phyloP scores from a whole-genome alignment of 768 basidiomycete genomes.

The Trametes punicea region DNA sequence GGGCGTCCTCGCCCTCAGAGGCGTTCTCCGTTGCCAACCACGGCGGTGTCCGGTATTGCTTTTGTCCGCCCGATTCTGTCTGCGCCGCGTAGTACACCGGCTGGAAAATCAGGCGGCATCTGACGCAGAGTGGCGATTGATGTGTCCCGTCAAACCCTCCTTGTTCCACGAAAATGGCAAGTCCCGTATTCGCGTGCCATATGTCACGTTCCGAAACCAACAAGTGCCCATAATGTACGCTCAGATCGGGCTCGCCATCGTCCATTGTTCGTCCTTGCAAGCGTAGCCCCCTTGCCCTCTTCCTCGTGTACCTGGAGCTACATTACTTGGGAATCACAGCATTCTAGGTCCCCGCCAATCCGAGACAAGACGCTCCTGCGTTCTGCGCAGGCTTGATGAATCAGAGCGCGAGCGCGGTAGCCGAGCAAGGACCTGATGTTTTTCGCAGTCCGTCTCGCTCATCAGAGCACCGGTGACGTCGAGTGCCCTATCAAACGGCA shows the following conservation, averaged over 20 bases:
- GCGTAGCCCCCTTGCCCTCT: not conserved
- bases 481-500: not conserved
- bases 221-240: slow-evolving; percentile 10
- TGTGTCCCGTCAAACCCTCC: not conserved
- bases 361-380: not conserved
- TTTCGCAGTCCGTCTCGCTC: not conserved
- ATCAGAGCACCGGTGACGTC: slow-evolving; percentile 12
- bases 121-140: not conserved
- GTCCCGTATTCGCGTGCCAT: not conserved
- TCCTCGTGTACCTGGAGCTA: not conserved
- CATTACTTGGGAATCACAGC: no score
- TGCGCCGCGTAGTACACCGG: no score
- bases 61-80: not conserved
- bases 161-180: slow-evolving; percentile 12
- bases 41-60: not conserved
- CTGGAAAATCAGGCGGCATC: no score
- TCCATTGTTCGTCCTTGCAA: slow-evolving; percentile 12
- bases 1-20: not conserved
- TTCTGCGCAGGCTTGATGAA: not conserved
- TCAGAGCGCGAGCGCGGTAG: not conserved
- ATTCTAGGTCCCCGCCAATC: not conserved
- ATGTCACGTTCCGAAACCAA: slow-evolving; percentile 1
- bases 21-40: not conserved
- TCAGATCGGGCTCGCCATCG: slow-evolving; percentile 5
- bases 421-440: slow-evolving; percentile 7